A percentile compares a stretch with the other conserved stretches of the same genome.
phyloP scores from a whole-genome alignment of 164 flowering plant species.

The Nymphaea colorata region DNA sequence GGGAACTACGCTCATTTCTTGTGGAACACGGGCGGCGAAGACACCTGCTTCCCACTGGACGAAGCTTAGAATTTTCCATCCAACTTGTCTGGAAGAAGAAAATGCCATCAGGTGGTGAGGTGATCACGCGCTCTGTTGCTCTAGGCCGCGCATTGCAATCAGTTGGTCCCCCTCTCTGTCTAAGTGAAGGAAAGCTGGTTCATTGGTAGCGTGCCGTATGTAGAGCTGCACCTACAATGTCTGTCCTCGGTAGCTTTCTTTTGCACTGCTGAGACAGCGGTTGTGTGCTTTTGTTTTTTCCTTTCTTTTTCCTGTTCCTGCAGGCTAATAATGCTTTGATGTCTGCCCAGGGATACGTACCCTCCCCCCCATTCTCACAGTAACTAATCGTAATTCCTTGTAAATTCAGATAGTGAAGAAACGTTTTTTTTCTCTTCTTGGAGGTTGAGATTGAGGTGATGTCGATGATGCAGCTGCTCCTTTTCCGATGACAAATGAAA shows the following conservation, averaged over 20 bases:
- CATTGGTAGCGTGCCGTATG: background rate
- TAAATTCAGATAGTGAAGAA: no score
- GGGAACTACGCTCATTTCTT: slow-evolving; percentile 79
- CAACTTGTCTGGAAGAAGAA: background rate
- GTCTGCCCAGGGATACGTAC: no score
- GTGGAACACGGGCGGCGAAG: slow-evolving; percentile 87
- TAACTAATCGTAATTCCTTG: no score
- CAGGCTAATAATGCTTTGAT: no score
- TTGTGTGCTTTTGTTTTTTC: no score
- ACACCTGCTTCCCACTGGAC: slow-evolving; percentile 67
- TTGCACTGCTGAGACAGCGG: background rate
- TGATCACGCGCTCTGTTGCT: background rate
- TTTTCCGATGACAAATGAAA: no score
- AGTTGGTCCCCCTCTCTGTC: no score
- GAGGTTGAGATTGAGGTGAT: no score
- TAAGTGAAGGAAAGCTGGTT: background rate
- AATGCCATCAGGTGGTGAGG: background rate
- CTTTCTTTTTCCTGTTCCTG: no score
- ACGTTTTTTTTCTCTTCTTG: no score
- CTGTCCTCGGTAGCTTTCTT: background rate
- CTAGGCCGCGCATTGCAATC: background rate
- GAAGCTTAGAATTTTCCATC: slow-evolving; percentile 10
- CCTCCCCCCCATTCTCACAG: no score
- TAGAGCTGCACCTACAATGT: background rate
- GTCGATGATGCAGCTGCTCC: no score